Evolutionary conservation across 2,329 filamentous ascomycete species (phyloP).

Genomic region (Calonectria ilicicola): DNA sequence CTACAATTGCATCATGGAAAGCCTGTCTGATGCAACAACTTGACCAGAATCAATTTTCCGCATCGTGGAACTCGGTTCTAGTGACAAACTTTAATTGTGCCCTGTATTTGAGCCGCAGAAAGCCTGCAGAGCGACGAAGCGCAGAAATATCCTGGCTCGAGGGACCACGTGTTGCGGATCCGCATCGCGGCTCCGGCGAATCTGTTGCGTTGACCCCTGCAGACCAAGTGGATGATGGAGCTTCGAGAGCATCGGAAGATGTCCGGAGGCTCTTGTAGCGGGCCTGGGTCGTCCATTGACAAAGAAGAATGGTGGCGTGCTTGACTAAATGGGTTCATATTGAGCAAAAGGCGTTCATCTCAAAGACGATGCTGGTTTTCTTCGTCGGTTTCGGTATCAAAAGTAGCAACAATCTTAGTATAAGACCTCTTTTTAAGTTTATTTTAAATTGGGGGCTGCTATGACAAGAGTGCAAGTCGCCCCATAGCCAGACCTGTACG

Average conservation of each 20-base stretch:
- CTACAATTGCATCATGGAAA: slow-evolving; percentile 2
- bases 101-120: neutral
- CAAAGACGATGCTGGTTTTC: too few relatives aligned
- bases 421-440: neutral
- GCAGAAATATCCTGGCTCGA: neutral
- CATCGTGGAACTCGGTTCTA: neutral
- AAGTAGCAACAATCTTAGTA: neutral
- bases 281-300: neutral
- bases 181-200: slow-evolving; percentile 16
- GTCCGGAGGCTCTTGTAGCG: neutral
- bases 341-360: neutral
- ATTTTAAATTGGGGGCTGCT: neutral
- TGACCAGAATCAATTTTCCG: neutral
- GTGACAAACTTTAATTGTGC: neutral
- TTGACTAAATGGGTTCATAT: neutral
- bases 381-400: neutral
- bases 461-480: neutral
- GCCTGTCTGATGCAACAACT: slow-evolving; percentile 5
- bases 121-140: neutral
- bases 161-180: slow-evolving; percentile 13
- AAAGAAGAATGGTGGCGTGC: neutral
- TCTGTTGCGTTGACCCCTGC: neutral
- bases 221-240: neutral
- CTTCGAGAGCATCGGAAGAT: slow-evolving; percentile 16
- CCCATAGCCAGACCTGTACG: neutral